Conservation (phyloP, 495 filamentous ascomycete species). For the Diplogelasinospora grovesii region DNA sequence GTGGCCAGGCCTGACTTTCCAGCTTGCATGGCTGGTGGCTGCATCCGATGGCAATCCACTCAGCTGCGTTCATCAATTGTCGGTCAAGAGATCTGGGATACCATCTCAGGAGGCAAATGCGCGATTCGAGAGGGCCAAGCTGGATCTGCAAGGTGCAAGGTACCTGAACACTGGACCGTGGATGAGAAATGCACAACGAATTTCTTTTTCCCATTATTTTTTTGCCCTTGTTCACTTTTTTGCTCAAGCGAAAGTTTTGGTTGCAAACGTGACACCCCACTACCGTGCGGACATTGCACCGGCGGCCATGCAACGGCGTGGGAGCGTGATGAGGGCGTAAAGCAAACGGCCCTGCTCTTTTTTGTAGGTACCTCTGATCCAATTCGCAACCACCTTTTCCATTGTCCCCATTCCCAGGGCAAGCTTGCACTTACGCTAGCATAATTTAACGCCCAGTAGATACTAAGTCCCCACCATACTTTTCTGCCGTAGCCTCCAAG, state of each 20-base stretch:
- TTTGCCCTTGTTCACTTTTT: not conserved
- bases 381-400: too few species aligned
- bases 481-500: not conserved
- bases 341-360: too few species aligned
- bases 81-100: not conserved
- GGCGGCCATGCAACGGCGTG: not conserved
- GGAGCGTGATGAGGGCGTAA: not conserved
- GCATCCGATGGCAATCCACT: not conserved
- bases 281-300: slow-evolving; percentile 1
- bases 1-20: too few species aligned
- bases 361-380: too few species aligned
- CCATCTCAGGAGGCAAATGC: slow-evolving; percentile 1
- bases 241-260: not conserved
- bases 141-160: slow-evolving; percentile 7
- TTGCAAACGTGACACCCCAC: slow-evolving; percentile 4
- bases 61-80: not conserved
- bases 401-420: too few species aligned
- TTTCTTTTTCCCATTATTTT: slow-evolving; percentile 1
- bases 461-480: not conserved
- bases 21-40: not conserved
- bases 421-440: too few species aligned
- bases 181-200: slow-evolving; percentile 4
- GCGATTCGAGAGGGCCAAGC: too few species aligned
- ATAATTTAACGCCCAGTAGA: too few species aligned
- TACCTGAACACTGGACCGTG: too few species aligned